Base-by-base conservation (phyloP, 768 basidiomycete genomes). In the Auricularia heimuer region DNA sequence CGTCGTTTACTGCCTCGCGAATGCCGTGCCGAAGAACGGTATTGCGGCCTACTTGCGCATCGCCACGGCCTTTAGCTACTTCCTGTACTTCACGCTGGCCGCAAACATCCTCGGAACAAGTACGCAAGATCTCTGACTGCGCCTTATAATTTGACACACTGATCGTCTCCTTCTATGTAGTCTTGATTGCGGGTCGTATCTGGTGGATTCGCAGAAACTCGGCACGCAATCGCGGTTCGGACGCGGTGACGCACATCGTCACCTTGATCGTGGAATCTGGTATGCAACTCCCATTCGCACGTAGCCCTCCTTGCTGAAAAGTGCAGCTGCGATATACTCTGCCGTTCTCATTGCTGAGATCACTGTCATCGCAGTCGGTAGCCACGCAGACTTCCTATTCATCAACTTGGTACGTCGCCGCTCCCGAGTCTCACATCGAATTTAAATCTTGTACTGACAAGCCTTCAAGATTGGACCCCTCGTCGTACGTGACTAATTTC, bases 11-110 rank as follows among this genome's bases (percentile, higher is more conserved):
- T 60, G 56, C 24, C 34, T 60, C 24, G 56, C 34, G 14, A 60
- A 60, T 29, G 56, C 56, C 56, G 56, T 60, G 24, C 56, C 56
- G 6, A 60, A 60, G 56, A 60, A 60, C 56, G 56, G 56, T 18
- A 60, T 60, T 33, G 56, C 56, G 6, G 56, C 56, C 14, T 60
- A 60, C 24, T 29, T 60, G 4, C 56, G 56, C 29, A 60, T 60
- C 56, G 56, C 29, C 24, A 29, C 56, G 16, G 56, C 56, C 14
- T 60, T 60, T 29, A n/a, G 16, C 11, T 60, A 60, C 56, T 60
- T 29, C 29, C 34, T 29, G 8, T 60, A 60, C 34, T 33, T 35
- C 56, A 60, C 56, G 12, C 24, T 60, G 34, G 24, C 56, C 4
- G 56, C 56, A 7, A 60, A 60, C 29, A 24, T 60, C 6, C 8